Percentiles rank a stretch among this genome's conserved stretches.
These are phyloP conservation scores for Leccinellum albellum DNA, from an alignment of 768 basidiomycete genomes.

Conservation along the genomic window DNA sequence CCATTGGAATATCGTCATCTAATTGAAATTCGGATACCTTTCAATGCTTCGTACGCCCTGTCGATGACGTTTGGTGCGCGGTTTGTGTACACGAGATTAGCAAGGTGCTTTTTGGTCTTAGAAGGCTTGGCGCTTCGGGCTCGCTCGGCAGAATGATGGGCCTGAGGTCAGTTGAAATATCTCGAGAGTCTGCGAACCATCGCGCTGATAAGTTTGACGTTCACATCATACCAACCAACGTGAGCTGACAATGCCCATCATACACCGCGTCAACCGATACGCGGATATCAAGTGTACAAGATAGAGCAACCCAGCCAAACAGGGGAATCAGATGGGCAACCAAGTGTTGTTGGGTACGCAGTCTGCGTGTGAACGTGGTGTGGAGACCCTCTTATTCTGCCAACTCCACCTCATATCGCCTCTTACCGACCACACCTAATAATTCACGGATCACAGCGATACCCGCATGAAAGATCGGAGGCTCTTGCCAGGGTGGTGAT, in stretches of 20 bases:
- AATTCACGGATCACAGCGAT: background rate
- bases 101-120: background rate
- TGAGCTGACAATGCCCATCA: background rate
- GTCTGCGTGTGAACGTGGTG: background rate
- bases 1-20: background rate
- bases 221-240: background rate
- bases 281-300: background rate
- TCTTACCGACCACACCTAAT: background rate
- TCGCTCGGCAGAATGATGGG: background rate
- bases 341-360: background rate
- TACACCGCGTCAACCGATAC: background rate
- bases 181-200: background rate
- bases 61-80: background rate
- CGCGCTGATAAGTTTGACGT: background rate
- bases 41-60: background rate
- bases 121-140: no score
- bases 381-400: constrained; percentile 2
- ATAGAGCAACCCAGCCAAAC: background rate
- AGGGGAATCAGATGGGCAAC: background rate
- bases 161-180: background rate
- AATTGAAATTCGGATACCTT: background rate
- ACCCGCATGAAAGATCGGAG: background rate
- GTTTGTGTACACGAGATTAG: background rate
- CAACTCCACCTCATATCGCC: background rate
- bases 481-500: background rate